Percentiles rank a stretch among this genome's conserved stretches.
Conservation (phyloP, 176 grass and related monocot species). For the Chloris gayana region DNA sequence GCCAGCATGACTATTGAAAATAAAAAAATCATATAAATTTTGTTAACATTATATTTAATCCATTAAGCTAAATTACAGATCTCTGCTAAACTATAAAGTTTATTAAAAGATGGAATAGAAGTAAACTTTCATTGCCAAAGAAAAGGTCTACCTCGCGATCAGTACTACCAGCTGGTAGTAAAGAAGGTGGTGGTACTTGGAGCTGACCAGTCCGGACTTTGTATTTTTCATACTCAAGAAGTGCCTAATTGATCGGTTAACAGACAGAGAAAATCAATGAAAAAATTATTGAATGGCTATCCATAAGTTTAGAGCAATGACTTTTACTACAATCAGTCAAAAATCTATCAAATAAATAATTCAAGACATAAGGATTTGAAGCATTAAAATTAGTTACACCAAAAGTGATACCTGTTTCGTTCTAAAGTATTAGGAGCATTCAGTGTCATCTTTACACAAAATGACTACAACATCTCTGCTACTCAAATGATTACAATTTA, state of each 20-base stretch:
- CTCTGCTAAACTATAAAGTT: not conserved
- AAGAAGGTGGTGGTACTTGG: conserved; percentile 61
- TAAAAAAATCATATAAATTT: not conserved
- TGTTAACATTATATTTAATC: conserved; percentile 25
- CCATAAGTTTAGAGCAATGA: conserved; percentile 11
- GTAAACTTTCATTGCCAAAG: conserved; percentile 34
- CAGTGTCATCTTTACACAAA: not conserved
- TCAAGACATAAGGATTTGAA: conserved; percentile 7
- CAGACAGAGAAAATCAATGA: conserved; percentile 15
- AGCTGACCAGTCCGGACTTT: conserved; percentile 93
- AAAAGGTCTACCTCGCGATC: conserved; percentile 59
- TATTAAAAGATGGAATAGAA: not conserved
- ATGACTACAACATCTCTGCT: not conserved
- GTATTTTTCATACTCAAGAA: conserved; percentile 96
- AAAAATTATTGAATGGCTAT: conserved; percentile 28
- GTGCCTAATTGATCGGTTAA: conserved; percentile 63
- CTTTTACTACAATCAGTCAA: not conserved
- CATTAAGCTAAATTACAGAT: not conserved
- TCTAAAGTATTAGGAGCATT: conserved; percentile 21
- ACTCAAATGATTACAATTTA: not conserved
- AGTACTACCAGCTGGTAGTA: conserved; percentile 59
- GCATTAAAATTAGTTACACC: not conserved
- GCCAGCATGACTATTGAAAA: not conserved
- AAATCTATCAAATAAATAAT: conserved; percentile 20
- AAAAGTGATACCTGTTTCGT: conserved; percentile 12